Conservation (phyloP, 805 yeast genomes). For the Suhomyces sp. region DNA sequence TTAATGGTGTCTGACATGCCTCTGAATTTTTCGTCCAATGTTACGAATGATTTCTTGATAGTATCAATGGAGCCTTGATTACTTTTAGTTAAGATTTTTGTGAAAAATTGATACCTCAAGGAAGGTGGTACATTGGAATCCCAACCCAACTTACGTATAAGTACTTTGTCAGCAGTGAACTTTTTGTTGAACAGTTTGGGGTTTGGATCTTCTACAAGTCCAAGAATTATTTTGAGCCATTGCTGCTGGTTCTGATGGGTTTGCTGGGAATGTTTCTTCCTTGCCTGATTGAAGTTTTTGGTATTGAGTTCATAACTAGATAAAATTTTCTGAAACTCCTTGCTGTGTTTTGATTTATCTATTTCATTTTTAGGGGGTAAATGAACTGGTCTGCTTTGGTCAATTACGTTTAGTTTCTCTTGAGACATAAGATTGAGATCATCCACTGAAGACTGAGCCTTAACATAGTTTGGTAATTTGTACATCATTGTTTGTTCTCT, state of each 20-base stretch:
- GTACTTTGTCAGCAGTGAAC: constrained; percentile 26
- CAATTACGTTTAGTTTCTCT: constrained; percentile 52
- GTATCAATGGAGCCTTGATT: constrained; percentile 14
- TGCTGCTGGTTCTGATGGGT: constrained; percentile 21
- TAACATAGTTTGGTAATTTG: constrained; percentile 37
- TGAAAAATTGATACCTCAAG: constrained; percentile 26
- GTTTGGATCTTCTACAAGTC: constrained; percentile 11
- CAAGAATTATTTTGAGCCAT: constrained; percentile 25
- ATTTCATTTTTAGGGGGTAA: constrained; percentile 59
- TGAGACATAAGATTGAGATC: constrained; percentile 59
- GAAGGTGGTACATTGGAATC: constrained; percentile 29
- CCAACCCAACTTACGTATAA: constrained; percentile 36
- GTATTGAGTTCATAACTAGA: constrained; percentile 34
- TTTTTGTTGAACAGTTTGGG: constrained; percentile 21
- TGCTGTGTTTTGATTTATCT: constrained; percentile 56
- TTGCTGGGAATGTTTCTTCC: constrained; percentile 17
- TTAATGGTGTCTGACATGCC: constrained; percentile 27
- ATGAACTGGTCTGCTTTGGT: constrained; percentile 68
- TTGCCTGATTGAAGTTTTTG: constrained; percentile 21
- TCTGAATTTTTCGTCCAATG: constrained; percentile 19
- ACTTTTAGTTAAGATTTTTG: constrained; percentile 19
- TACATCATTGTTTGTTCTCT: constrained; percentile 34
- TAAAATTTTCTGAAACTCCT: constrained; percentile 48
- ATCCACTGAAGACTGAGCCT: constrained; percentile 47
- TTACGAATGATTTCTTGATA: constrained; percentile 16